A percentile compares a stretch with the other conserved stretches of the same genome.
Evolutionary conservation across 805 yeast species (phyloP).

Genomic region (Torulaspora microellipsoides): DNA sequence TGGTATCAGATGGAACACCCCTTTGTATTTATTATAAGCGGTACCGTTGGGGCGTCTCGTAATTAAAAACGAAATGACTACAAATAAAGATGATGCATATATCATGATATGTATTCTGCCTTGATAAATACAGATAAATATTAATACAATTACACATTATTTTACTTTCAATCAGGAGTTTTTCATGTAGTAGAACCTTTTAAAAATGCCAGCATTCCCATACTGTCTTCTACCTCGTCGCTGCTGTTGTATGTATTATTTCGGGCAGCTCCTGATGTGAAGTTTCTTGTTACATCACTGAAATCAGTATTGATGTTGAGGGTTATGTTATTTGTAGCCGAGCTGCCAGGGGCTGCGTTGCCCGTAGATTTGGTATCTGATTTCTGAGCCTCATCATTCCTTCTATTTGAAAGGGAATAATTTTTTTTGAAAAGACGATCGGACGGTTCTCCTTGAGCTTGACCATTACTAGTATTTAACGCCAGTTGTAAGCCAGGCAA

Average conservation of each 20-base stretch:
- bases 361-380: too few species aligned
- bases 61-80: neutral
- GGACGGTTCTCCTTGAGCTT: neutral
- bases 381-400: neutral
- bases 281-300: constrained; percentile 6
- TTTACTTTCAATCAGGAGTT: neutral
- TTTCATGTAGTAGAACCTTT: constrained; percentile 17
- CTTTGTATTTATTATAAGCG: too few species aligned
- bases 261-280: neutral
- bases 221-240: constrained; percentile 10
- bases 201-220: constrained; percentile 28
- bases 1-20: too few species aligned
- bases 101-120: too few species aligned
- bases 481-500: constrained; percentile 27
- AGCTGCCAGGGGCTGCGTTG: too few species aligned
- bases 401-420: constrained; percentile 2
- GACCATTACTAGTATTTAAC: neutral
- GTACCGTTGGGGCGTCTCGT: neutral
- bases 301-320: constrained; percentile 9
- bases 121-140: too few species aligned
- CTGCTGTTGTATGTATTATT: constrained; percentile 1
- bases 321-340: neutral
- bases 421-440: constrained; percentile 7
- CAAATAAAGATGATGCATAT: too few species aligned
- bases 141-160: neutral